phyloP scores from a whole-genome alignment of 73 alveolate genomes.

The Paramecium octaurelia region DNA sequence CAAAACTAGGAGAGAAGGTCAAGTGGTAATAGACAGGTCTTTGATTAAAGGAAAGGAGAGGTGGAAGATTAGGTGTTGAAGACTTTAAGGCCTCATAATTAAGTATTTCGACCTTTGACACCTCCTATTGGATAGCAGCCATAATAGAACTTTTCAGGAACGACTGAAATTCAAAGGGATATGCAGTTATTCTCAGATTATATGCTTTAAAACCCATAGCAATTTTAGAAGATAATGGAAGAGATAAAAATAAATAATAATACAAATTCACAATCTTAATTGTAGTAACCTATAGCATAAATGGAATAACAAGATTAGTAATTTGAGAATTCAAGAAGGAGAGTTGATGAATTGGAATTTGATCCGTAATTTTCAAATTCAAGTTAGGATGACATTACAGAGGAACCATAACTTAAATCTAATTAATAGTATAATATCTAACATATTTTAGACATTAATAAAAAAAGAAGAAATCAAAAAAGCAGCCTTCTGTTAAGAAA shows the following conservation, averaged over 20 bases:
- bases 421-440: neutral
- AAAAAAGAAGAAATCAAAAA: neutral
- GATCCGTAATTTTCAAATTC: conserved; percentile 41
- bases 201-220: neutral
- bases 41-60: neutral
- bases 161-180: neutral
- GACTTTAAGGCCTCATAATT: conserved; percentile 42
- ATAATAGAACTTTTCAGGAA: neutral
- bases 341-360: conserved; percentile 49
- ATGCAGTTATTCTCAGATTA: conserved; percentile 23
- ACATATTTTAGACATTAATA: neutral
- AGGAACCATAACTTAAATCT: neutral
- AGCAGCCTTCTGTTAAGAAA: neutral
- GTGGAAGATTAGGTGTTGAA: conserved; percentile 1
- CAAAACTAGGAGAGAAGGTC: neutral
- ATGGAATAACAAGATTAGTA: neutral
- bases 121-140: conserved; percentile 33
- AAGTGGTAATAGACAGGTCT: neutral
- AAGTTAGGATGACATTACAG: neutral
- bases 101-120: conserved; percentile 44
- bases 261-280: neutral
- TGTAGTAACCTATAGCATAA: neutral
- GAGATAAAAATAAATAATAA: conserved; percentile 31
- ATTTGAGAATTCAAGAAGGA: neutral
- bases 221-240: neutral